Percentiles rank a stretch among this genome's conserved stretches.
These are phyloP conservation scores for Fusarium proliferatum DNA, from an alignment of 2,329 filamentous ascomycete species.

Conservation along the genomic window DNA sequence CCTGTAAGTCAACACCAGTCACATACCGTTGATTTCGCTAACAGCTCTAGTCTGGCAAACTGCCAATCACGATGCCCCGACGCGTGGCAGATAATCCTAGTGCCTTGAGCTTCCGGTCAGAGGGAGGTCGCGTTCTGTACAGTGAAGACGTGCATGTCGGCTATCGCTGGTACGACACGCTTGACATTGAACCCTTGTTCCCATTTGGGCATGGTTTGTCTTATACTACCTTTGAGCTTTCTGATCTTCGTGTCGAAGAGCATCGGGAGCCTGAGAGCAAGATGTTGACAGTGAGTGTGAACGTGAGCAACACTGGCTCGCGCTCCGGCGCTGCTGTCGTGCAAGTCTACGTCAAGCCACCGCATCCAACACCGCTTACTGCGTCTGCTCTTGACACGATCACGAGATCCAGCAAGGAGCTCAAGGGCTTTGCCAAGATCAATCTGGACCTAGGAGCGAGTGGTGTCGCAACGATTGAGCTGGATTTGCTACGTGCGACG, in stretches of 20 bases:
- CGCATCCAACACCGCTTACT: neutral
- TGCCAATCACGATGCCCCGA: neutral
- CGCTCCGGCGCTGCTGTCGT: neutral
- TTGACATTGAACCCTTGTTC: neutral
- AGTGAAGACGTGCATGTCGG: slow-evolving; percentile 10
- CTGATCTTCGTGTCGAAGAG: accelerated
- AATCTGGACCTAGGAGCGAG: accelerated
- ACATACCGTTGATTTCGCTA: no score
- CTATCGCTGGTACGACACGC: slow-evolving; percentile 7
- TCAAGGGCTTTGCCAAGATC: neutral
- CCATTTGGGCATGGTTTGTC: neutral
- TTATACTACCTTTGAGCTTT: neutral
- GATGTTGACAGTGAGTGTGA: neutral
- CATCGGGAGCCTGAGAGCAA: accelerated
- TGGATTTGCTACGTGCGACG: neutral
- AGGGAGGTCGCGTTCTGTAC: neutral
- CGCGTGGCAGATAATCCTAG: neutral
- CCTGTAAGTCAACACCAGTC: neutral
- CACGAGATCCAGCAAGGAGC: neutral
- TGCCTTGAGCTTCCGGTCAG: neutral
- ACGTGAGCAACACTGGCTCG: neutral
- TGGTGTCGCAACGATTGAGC: accelerated
- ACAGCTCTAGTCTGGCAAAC: neutral
- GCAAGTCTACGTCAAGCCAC: neutral
- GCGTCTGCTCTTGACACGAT: neutral